Base-by-base conservation (phyloP, 208 protist species). In the Trypanosoma mega region DNA sequence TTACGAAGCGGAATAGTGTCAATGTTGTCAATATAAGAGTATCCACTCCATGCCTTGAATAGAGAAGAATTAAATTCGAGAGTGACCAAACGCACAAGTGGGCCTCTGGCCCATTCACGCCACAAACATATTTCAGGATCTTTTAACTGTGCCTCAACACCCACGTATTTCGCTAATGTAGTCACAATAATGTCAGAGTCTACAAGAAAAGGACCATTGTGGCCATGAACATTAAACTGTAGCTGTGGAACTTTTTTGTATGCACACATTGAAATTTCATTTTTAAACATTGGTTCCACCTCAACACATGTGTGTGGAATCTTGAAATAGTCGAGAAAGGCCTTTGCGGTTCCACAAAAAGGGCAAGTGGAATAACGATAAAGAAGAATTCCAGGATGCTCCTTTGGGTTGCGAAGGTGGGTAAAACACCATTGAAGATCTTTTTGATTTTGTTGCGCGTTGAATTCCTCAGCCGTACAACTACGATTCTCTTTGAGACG, bases 171-270 rank as follows among this genome's bases (percentile, higher is more conserved):
- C 18, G 80, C 86, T 27, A 96, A 71, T 9, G 71, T 82, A 52
- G 81, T 78, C 6, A 96, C 84, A 63, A 96, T 94, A 29, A 88
- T 60, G 43, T 89, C 67, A 21, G 82, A 91, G 66, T 96, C 90
- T 5, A 90, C 90, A 27, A 96, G 46, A 58, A 87, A 82, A 52
- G 83, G 76, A 0, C 74, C 80, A 31, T 70, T 55, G 24, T 79
- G 69, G 37, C 71, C 76, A 24, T 51, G 30, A 12, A 72, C 61
- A 58, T 86, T 68, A 51, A 96, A 89, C 34, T 83, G 78, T n/a
- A 96, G 63, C 62, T 92, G 85, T 2, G 91, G 91, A 6, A 96
- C 91, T 70, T 96, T 96, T 56, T 90, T 94, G 88, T 96, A 96
- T n/a, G 18, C 31, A 37, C 65, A 76, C 23, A 71, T 59, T 12